Percentiles rank a stretch among this genome's conserved stretches.
Conservation (phyloP, 2,329 filamentous ascomycete species). For the Pseudocercospora macadamiae region DNA sequence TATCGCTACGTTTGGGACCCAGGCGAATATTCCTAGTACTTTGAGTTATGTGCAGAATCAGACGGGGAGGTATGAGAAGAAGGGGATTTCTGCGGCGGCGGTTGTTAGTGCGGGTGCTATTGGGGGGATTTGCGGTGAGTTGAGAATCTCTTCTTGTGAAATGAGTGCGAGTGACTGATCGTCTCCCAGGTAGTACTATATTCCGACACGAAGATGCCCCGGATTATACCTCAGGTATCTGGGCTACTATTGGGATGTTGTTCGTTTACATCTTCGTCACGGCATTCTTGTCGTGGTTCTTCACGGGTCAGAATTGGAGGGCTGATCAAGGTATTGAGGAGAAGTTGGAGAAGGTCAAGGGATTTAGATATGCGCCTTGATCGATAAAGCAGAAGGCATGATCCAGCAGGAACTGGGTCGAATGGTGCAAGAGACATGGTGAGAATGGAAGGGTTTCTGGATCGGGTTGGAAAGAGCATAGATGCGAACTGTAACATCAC, state of each 20-base stretch:
- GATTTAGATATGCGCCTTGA: constrained; percentile 4
- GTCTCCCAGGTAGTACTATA: background rate
- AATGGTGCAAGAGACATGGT: background rate
- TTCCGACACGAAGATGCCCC: constrained; percentile 17
- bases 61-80: constrained; percentile 34
- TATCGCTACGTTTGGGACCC: constrained; percentile 71
- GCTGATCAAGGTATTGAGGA: constrained; percentile 1
- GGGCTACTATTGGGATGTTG: constrained; percentile 9
- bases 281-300: constrained; percentile 4
- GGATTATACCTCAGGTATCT: constrained; percentile 16
- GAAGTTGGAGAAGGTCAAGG: constrained; percentile 7
- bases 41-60: constrained; percentile 63
- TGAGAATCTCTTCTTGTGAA: background rate
- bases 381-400: background rate
- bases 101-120: constrained; percentile 44
- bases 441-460: background rate
- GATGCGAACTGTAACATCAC: background rate
- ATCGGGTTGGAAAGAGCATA: background rate
- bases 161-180: background rate
- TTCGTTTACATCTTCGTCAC: constrained; percentile 14
- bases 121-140: constrained; percentile 6
- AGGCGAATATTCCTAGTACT: constrained; percentile 71
- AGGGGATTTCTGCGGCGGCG: constrained; percentile 34
- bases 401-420: constrained; percentile 1
- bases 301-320: constrained; percentile 2